phyloP scores from a whole-genome alignment of 495 filamentous ascomycete species.

The Daldinia concentrica region DNA sequence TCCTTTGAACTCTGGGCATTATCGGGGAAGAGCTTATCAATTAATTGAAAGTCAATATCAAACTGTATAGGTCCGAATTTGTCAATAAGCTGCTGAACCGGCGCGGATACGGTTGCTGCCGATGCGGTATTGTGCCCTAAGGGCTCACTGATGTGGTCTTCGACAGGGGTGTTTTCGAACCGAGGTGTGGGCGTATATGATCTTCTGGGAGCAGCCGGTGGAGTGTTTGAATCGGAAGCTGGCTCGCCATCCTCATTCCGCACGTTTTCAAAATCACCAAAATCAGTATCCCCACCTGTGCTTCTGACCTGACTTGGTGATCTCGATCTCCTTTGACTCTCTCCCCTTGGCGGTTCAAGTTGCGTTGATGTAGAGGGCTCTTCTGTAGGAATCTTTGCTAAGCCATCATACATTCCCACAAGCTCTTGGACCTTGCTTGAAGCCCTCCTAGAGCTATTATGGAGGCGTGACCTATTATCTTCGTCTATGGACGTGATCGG shows the following conservation, averaged over 20 bases:
- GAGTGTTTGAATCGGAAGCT: constrained; percentile 15
- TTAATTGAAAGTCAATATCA: constrained; percentile 50
- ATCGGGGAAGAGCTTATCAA: constrained; percentile 57
- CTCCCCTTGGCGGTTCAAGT: constrained; percentile 28
- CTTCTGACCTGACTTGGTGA: constrained; percentile 21
- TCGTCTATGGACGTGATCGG: constrained; percentile 66
- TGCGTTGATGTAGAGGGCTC: constrained; percentile 39
- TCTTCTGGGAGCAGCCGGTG: constrained; percentile 4
- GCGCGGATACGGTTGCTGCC: constrained; percentile 1
- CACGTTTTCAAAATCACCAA: constrained; percentile 64
- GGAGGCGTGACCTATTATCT: constrained; percentile 49
- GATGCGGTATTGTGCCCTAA: neutral
- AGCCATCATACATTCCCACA: constrained; percentile 58
- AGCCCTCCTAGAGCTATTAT: constrained; percentile 36
- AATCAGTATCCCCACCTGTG: constrained; percentile 51
- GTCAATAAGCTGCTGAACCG: constrained; percentile 34
- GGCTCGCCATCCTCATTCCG: constrained; percentile 45
- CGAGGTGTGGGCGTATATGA: constrained; percentile 32
- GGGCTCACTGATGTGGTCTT: neutral
- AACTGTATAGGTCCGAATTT: constrained; percentile 49
- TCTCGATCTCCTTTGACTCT: constrained; percentile 21
- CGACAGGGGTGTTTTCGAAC: neutral
- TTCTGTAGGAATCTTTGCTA: constrained; percentile 50
- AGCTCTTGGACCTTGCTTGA: constrained; percentile 58
- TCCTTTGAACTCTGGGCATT: constrained; percentile 5